phyloP scores from a whole-genome alignment of 2,329 filamentous ascomycete genomes.

The Macrophomina tecta region DNA sequence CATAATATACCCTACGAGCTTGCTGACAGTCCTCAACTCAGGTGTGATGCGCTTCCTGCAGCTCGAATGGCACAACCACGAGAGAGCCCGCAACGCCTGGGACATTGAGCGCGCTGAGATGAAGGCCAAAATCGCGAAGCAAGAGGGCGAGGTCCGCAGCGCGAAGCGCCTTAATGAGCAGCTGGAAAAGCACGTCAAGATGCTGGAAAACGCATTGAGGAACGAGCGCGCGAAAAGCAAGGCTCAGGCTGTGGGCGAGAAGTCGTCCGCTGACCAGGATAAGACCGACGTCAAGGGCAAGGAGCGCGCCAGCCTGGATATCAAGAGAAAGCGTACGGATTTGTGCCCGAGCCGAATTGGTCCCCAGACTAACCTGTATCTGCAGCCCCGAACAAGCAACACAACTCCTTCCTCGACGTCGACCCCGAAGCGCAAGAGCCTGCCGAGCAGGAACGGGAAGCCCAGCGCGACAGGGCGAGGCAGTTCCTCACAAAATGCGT shows the following conservation, averaged over 20 bases:
- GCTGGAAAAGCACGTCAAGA: conserved; percentile 85
- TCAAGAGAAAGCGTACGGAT: conserved; percentile 26
- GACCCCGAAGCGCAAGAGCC: conserved; percentile 49
- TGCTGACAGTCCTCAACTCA: conserved; percentile 45
- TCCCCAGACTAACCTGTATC: background rate
- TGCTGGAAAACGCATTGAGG: conserved; percentile 87
- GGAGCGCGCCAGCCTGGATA: conserved; percentile 21
- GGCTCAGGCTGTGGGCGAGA: conserved; percentile 55
- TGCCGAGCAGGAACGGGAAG: conserved; percentile 61
- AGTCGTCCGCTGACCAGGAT: conserved; percentile 56
- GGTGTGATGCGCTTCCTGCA: conserved; percentile 99
- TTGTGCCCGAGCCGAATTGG: too few relatives aligned
- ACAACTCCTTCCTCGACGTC: conserved; percentile 59
- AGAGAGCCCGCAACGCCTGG: conserved; percentile 97
- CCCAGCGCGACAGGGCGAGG: conserved; percentile 67
- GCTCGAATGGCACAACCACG: conserved; percentile 98
- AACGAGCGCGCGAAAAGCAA: conserved; percentile 77
- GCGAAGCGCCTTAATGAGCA: conserved; percentile 88
- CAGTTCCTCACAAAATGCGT: conserved; percentile 69
- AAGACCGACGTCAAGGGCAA: conserved; percentile 41
- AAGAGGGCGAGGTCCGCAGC: conserved; percentile 88
- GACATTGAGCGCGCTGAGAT: conserved; percentile 99
- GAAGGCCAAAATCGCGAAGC: conserved; percentile 93
- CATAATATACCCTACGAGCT: conserved; percentile 29
- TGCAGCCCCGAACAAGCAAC: conserved; percentile 54